These are phyloP conservation scores for Kregervanrija pseudodelftensis DNA, from an alignment of 805 yeast genomes.

Conservation along the genomic window DNA sequence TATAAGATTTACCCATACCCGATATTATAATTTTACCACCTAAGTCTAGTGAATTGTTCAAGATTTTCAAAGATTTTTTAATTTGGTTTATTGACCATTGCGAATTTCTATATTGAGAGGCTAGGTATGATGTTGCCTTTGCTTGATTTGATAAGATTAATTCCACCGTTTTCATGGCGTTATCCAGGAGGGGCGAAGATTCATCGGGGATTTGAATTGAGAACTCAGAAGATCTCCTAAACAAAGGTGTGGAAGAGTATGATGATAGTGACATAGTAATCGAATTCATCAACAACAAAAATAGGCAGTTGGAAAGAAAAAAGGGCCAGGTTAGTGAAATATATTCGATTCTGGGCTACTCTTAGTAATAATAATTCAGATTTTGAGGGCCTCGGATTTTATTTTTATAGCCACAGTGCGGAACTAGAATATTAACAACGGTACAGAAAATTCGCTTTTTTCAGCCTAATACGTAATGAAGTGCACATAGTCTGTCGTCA, in stretches of 20 bases:
- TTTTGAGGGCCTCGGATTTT: too few relatives aligned
- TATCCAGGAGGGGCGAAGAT: slow-evolving; percentile 18
- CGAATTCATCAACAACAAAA: too few relatives aligned
- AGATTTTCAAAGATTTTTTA: slow-evolving; percentile 33
- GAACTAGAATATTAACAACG: too few relatives aligned
- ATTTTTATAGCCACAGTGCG: too few relatives aligned
- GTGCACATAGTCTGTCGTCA: too few relatives aligned
- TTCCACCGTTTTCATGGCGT: slow-evolving; percentile 27
- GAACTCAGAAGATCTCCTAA: slow-evolving; percentile 22
- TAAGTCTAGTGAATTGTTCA: slow-evolving; percentile 35
- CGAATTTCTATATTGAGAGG: slow-evolving; percentile 38
- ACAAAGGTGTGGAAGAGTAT: slow-evolving; percentile 12
- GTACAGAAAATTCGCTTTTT: too few relatives aligned
- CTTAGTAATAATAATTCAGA: too few relatives aligned
- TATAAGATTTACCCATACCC: slow-evolving; percentile 82
- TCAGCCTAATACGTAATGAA: too few relatives aligned
- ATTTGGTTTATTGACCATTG: slow-evolving; percentile 39
- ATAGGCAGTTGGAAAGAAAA: too few relatives aligned
- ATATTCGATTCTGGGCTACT: too few relatives aligned
- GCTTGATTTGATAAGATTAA: slow-evolving; percentile 39
- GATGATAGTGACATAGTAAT: slow-evolving; percentile 1
- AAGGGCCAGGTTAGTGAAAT: too few relatives aligned
- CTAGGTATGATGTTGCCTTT: slow-evolving; percentile 39
- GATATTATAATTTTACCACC: slow-evolving; percentile 69
- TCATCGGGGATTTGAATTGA: slow-evolving; percentile 17